Conservation (phyloP, 2,329 filamentous ascomycete genomes). For the Orbilia brochopaga region DNA sequence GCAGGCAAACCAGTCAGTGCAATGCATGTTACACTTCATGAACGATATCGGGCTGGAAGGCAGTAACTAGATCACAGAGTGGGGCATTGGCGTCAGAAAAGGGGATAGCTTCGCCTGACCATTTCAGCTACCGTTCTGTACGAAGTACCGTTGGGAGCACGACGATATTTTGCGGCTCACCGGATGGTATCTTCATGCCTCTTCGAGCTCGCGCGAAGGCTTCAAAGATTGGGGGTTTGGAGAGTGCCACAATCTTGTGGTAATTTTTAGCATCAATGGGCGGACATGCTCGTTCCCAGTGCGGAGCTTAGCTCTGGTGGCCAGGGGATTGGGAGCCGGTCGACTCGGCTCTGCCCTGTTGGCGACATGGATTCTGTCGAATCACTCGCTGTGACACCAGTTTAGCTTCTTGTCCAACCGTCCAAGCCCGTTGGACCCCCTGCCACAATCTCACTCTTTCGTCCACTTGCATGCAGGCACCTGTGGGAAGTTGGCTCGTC, state of each 20-base stretch:
- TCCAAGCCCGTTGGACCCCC: conserved; percentile 32
- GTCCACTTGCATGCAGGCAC: not conserved
- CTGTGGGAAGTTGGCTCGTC: not conserved
- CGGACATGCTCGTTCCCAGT: conserved; percentile 31
- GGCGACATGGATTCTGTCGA: conserved; percentile 10
- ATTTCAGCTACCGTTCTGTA: conserved; percentile 16
- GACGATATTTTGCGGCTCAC: not conserved
- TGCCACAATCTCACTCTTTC: conserved; percentile 40
- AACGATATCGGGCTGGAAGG: conserved; percentile 1
- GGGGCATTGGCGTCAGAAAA: conserved; percentile 45
- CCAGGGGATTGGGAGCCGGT: conserved; percentile 32
- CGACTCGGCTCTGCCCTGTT: conserved; percentile 46
- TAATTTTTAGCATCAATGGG: conserved; percentile 48
- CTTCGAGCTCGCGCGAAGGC: conserved; percentile 42
- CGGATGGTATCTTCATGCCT: conserved; percentile 43
- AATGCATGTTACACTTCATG: conserved; percentile 27
- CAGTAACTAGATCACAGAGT: conserved; percentile 28
- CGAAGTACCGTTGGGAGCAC: conserved; percentile 2
- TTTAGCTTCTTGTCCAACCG: conserved; percentile 31
- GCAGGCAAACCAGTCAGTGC: not conserved
- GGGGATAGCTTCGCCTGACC: conserved; percentile 22
- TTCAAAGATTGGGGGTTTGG: conserved; percentile 16
- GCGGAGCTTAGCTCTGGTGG: conserved; percentile 42
- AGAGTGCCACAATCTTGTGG: conserved; percentile 48
- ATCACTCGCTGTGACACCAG: conserved; percentile 31